phyloP scores from a whole-genome alignment of 2,329 filamentous ascomycete genomes.

The Nannizzia gypsea region DNA sequence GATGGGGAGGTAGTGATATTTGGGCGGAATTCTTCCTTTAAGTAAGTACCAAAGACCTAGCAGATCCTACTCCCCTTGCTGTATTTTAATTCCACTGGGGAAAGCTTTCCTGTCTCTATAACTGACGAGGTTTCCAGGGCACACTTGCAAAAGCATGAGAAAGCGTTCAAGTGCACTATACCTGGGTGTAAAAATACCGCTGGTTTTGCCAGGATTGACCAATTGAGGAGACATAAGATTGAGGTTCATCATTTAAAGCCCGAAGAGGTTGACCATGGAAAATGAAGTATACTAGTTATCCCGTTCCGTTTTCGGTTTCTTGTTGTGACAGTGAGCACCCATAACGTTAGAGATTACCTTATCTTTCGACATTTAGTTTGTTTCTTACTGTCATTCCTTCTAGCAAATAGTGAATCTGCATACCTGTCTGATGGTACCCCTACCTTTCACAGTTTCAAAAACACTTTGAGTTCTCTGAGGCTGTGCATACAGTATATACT shows the following conservation, averaged over 20 bases:
- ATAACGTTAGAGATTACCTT: too few relatives aligned
- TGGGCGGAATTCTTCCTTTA: conserved; percentile 4
- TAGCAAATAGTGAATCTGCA: too few relatives aligned
- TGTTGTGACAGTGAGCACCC: not conserved
- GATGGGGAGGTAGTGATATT: not conserved
- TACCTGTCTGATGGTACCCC: too few relatives aligned
- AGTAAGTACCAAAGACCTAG: not conserved
- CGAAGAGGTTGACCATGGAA: not conserved
- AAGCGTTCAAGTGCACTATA: conserved; percentile 2
- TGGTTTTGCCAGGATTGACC: conserved; percentile 5
- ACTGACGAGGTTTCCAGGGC: not conserved
- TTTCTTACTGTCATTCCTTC: too few relatives aligned
- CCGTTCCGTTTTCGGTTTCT: not conserved
- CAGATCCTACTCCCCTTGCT: not conserved
- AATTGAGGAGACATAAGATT: conserved; percentile 1
- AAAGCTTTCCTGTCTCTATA: not conserved
- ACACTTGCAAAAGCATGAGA: not conserved
- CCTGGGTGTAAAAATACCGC: conserved; percentile 1
- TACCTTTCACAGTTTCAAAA: too few relatives aligned
- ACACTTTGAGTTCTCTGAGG: too few relatives aligned
- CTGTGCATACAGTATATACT: too few relatives aligned
- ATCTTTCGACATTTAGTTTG: too few relatives aligned
- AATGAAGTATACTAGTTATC: not conserved
- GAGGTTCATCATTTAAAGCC: conserved; percentile 3
- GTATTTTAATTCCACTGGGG: not conserved